phyloP scores from a whole-genome alignment of 2,329 filamentous ascomycete species.

The Calonectria multiphialidica region DNA sequence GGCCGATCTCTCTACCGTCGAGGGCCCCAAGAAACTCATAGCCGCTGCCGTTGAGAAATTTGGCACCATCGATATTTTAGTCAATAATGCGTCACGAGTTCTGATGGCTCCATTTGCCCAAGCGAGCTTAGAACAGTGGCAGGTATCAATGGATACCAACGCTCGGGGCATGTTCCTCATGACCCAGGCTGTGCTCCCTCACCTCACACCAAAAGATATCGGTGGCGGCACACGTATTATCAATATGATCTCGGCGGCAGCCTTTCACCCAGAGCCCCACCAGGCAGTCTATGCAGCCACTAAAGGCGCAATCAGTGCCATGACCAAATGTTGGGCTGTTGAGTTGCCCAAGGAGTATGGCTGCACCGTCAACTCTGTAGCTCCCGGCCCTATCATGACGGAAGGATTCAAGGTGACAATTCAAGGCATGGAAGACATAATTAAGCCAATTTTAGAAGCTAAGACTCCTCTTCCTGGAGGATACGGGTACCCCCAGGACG shows the following conservation, averaged over 20 bases:
- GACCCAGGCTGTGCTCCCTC: not conserved
- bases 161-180: not conserved
- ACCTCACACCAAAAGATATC: not conserved
- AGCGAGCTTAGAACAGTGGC: not conserved
- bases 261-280: not conserved
- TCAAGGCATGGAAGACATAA: not conserved
- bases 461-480: not conserved
- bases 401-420: not conserved
- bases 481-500: not conserved
- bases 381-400: not conserved
- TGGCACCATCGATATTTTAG: not conserved
- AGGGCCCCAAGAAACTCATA: not conserved
- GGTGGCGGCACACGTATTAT: not conserved
- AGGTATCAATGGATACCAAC: not conserved
- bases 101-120: not conserved
- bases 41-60: not conserved
- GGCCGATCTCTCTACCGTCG: not conserved
- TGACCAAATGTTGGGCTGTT: not conserved
- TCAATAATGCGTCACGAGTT: not conserved
- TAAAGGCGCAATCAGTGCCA: not conserved
- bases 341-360: conserved; percentile 60
- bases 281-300: not conserved
- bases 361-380: not conserved
- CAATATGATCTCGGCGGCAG: not conserved
- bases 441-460: not conserved